These are phyloP conservation scores for Tolypocladium nubicola DNA, from an alignment of 2,329 filamentous ascomycete genomes.

Conservation along the genomic window DNA sequence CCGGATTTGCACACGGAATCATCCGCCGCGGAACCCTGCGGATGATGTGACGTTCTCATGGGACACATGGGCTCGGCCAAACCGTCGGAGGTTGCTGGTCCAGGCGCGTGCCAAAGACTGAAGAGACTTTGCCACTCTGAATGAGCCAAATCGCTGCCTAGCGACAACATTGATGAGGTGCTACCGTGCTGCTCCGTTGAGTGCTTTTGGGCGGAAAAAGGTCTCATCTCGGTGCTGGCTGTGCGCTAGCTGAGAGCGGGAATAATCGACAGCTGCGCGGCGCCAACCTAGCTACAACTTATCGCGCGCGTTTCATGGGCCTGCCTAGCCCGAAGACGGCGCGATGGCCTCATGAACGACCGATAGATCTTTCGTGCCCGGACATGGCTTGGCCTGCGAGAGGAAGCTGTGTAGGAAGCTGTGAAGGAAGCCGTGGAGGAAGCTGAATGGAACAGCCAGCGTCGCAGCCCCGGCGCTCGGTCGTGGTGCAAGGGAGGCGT, in stretches of 20 bases:
- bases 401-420: too few species aligned
- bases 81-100: not conserved
- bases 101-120: too few species aligned
- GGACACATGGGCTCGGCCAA: not conserved
- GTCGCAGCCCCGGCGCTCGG: not conserved
- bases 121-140: too few species aligned
- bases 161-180: not conserved
- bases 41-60: not conserved
- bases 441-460: not conserved
- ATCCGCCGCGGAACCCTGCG: not conserved
- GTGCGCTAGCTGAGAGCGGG: not conserved
- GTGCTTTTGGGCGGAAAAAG: not conserved
- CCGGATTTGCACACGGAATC: not conserved
- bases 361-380: not conserved
- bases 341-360: not conserved
- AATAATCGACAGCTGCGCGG: not conserved
- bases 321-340: constrained; percentile 5
- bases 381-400: too few species aligned
- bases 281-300: not conserved
- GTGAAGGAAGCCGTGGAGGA: not conserved
- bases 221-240: not conserved
- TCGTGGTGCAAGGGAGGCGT: not conserved
- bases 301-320: constrained; percentile 10
- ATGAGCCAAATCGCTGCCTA: too few species aligned
- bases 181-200: not conserved